Base-by-base conservation (phyloP, 805 yeast species). In the Candida peoriensis region DNA sequence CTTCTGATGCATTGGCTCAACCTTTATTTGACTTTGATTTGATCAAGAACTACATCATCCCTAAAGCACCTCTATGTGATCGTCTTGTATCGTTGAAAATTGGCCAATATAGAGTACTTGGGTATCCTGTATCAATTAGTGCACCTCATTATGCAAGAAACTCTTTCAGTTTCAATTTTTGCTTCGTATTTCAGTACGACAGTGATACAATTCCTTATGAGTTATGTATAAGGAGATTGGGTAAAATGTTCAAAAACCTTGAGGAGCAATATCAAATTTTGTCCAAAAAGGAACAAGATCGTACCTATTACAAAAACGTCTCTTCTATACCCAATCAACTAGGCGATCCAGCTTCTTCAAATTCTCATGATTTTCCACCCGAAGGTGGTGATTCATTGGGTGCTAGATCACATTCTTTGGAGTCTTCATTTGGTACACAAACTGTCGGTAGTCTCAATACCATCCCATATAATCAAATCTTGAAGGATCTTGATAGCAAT, bases 61-160 rank as follows among this genome's bases (percentile, higher is more conserved):
- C 99, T 1, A 93, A 93, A 52, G 89, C 96, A 1, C 86, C 81
- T 30, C 66, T 93, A 17, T 93, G 97, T 57, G 86, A 90, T 56
- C 71, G 81, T 40, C 67, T 90, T 25, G 70, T 94, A 16, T 74
- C 93, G 2, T 68, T 88, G 48, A 78, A 84, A 44, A 75, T 80
- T 43, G 80, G 76, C 22, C 70, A 75, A 29, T 84, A 74, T 54
- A 65, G 86, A 38, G 74, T 94, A 2, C 72, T 85, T 14, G 96
- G 97, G 11, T 88, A 76, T 52, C 99, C 99, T 0, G 95, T 90
- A 1, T 79, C 81, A 41, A 78, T 93, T 8, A 76, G 75, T 37
- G 82, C 81, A 18, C 56, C 78, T 7, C 73, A 74, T 38, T 93
- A 93, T 57, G 84, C 90, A 2, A 74, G 99, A 50, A 94, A 93